Evolutionary conservation across 2,329 filamentous ascomycete genomes (phyloP), one percentile per base, ranked within the genome.

Genomic region (Aspergillus nomiae): DNA sequence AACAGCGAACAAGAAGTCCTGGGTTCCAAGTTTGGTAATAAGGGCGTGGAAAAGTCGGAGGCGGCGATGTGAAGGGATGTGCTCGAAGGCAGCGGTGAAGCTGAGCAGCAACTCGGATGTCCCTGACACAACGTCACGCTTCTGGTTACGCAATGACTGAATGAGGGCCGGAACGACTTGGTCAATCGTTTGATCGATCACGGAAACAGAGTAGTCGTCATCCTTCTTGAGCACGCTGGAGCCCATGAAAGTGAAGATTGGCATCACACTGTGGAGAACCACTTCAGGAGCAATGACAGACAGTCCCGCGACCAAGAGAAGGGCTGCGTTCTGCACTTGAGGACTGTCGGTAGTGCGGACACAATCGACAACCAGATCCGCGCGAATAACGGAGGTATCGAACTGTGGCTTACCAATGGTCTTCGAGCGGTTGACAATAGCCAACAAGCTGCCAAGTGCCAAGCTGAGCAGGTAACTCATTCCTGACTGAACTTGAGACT

Each of bases 191-290:
- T 87, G 93, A 71, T 96, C 92, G 62, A 97, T 94, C 36, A 99
- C 94, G 75, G 97, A 92, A 14, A 94, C 93, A 26, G 95, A 98
- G 80, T 97, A 98, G 70, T 98, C 94, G 71, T 99, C 96, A 70
- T 92, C 92, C 79, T 97, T 94, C 56, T 92, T 89, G 56, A 99
- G 85, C 24, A 97, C 90, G 4, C 92, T 97, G 50, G 90, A 91
- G 48, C 94, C 93, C 90, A 98, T 97, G 75, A 98, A 97, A 0
- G 95, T 98, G 80, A 99, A 99, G 58, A 99, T 94, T 14, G 95
- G 95, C 95, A 99, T 99, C 59, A 99, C 92, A 70, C 93, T 97
- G 79, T 99, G 94, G 62, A 99, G 84, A 3, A 99, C 92, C 55
- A 96, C 82, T 75, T 97, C 94, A 0, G 96, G 95, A 0, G 92